Base-by-base conservation (phyloP, 306 rosid genomes). In the Amphicarpaea edgeworthii region DNA sequence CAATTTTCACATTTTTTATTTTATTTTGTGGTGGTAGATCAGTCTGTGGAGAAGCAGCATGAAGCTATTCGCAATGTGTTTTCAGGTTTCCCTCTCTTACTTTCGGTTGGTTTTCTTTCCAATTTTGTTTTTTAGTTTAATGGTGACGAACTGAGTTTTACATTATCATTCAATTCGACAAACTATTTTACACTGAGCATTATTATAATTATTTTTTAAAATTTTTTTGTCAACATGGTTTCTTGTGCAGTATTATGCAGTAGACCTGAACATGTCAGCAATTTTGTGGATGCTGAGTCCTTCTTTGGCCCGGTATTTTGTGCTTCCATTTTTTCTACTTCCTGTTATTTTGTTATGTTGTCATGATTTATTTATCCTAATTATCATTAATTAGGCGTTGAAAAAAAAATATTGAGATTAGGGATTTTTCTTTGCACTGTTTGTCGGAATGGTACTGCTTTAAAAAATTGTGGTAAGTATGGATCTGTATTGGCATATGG, bases 191-290 rank as follows among this genome's bases (percentile, higher is more conserved):
- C n/a, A n/a, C n/a, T n/a, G n/a, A n/a, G n/a, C n/a, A n/a, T n/a
- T n/a, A n/a, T n/a, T n/a, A n/a, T n/a, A n/a, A n/a, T n/a, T n/a
- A n/a, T n/a, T n/a, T n/a, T n/a, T n/a, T n/a, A n/a, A n/a, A n/a
- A n/a, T 9, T 9, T 37, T 43, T 70, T 70, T 43, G 8, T 85
- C 15, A 58, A 54, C 7, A 12, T 72, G 67, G 30, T 60, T 70
- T 59, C 24, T 73, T 79, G 63, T 77, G 53, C 78, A 95, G 99
- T 90, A 11, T 81, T 95, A 38, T 89, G 90, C 86, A 84, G 97
- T 76, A 91, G 97, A 85, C 97, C 97, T 51, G 97, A 90, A 82
- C 87, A 86, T 66, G 93, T 92, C 17, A 90, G 99, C 91, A 90
- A 88, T 89, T 92, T 96, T 64, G 85, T 92, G 73, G 96, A 96